A percentile compares a stretch with the other conserved stretches of the same genome.
Conservation (phyloP, 495 filamentous ascomycete genomes). For the Extremus antarcticus region DNA sequence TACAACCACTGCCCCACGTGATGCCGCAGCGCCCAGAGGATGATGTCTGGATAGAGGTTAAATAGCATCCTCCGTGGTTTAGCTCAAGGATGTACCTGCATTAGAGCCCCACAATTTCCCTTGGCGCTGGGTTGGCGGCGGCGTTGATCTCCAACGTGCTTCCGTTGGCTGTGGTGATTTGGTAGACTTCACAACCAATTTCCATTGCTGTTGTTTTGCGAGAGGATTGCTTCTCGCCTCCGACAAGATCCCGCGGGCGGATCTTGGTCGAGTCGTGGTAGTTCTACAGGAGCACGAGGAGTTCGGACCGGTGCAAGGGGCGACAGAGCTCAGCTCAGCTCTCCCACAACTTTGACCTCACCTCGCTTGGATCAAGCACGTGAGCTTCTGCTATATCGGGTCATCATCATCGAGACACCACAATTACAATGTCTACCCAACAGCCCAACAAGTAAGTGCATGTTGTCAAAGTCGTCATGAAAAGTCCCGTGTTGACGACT, state of each 20-base stretch:
- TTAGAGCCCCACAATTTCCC: not conserved
- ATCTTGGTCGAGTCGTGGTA: no score
- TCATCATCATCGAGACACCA: not conserved
- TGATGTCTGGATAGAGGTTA: no score
- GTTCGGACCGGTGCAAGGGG: no score
- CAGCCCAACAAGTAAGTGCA: slow-evolving; percentile 6
- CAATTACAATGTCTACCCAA: slow-evolving; percentile 4
- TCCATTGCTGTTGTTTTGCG: no score
- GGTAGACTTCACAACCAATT: no score
- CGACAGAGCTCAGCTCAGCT: no score
- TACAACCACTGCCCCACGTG: not conserved
- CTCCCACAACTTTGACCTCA: not conserved
- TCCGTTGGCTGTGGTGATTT: not conserved
- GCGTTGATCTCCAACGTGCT: not conserved
- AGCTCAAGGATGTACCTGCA: not conserved
- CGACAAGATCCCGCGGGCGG: no score
- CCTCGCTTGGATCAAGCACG: not conserved
- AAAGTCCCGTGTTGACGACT: not conserved
- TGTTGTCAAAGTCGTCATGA: not conserved
- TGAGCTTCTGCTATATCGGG: not conserved
- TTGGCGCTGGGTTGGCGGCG: no score
- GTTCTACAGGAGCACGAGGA: no score
- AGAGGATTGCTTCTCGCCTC: no score
- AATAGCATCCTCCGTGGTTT: no score
- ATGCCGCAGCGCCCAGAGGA: no score